Evolutionary conservation across 306 rosid species (phyloP), one percentile per base, ranked within the genome.

Genomic region (Morella rubra): DNA sequence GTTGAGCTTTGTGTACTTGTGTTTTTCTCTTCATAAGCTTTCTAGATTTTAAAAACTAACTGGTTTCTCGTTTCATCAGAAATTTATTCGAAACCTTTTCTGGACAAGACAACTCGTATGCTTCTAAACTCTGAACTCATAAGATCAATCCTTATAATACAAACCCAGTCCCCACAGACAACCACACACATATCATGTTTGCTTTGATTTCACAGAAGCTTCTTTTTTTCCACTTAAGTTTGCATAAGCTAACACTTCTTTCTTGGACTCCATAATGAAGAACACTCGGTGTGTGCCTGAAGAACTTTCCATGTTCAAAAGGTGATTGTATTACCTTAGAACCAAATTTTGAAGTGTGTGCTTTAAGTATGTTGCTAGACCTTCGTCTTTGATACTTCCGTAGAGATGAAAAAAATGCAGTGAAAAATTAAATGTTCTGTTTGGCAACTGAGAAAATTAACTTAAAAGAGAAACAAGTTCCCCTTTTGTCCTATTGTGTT

Each of bases 21-120:
- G 0, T 32, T 32, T 18, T 11, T 24, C 56, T 7, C 6, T 56
- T 5, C 5, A n/a, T 7, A 18, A 49, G 16, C 44, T 22, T 59
- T 1, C 1, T 45, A 62, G 12, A 8, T 72, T 78, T 20, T 44
- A 41, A 9, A 58, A 42, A 13, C 72, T 20, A 68, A 20, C 1
- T 61, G 41, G 22, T 50, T 51, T n/a, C 5, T 41, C 42, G 53
- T 45, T 46, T 59, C 32, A 44, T 62, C 80, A 81, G 77, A 22
- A 81, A 76, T 74, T 55, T 76, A 74, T 81, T 71, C 44, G 47
- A 24, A 32, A 76, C 78, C 71, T 45, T 37, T 72, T 20, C 46
- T 19, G 19, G 53, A 32, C 18, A 1, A 49, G 58, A 64, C 51
- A 76, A 72, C 62, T 76, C 53, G 81, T 81, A 81, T 50, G 85